Conservation (phyloP, 768 basidiomycete genomes). For the Xerocomellus intermedius region DNA sequence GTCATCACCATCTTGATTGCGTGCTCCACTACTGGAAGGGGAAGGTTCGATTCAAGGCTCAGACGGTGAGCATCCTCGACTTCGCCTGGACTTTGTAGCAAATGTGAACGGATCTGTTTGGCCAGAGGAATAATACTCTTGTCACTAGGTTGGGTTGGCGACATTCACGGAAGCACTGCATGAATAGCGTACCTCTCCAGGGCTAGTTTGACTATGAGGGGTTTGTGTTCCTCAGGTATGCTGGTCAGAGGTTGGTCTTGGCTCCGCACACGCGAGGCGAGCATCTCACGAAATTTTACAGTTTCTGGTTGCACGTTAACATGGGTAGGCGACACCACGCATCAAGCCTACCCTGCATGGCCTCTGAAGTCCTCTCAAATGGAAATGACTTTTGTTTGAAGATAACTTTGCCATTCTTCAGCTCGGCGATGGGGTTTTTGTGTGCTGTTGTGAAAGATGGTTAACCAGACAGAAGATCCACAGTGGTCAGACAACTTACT, state of each 20-base stretch:
- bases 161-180: neutral
- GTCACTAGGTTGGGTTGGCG: constrained; percentile 50
- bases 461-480: neutral
- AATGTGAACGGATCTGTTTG: constrained; percentile 66
- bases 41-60: constrained; percentile 40
- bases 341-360: constrained; percentile 63
- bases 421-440: constrained; percentile 51
- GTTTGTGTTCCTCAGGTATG: constrained; percentile 68
- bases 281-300: constrained; percentile 72
- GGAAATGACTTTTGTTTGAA: constrained; percentile 75
- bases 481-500: constrained; percentile 14
- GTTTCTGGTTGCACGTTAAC: constrained; percentile 49
- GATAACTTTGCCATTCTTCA: constrained; percentile 74
- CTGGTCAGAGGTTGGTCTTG: constrained; percentile 49
- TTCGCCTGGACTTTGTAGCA: constrained; percentile 64
- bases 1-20: constrained; percentile 61
- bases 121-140: constrained; percentile 61
- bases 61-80: constrained; percentile 39
- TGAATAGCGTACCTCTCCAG: constrained; percentile 71
- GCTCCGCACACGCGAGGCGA: constrained; percentile 51
- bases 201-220: constrained; percentile 76
- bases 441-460: constrained; percentile 32
- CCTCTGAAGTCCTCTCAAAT: constrained; percentile 78
- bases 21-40: constrained; percentile 52
- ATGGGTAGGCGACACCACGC: neutral